Evolutionary conservation across 1,284 basidiomycete species (phyloP).

Genomic region (Ustilago vetiveriae): DNA sequence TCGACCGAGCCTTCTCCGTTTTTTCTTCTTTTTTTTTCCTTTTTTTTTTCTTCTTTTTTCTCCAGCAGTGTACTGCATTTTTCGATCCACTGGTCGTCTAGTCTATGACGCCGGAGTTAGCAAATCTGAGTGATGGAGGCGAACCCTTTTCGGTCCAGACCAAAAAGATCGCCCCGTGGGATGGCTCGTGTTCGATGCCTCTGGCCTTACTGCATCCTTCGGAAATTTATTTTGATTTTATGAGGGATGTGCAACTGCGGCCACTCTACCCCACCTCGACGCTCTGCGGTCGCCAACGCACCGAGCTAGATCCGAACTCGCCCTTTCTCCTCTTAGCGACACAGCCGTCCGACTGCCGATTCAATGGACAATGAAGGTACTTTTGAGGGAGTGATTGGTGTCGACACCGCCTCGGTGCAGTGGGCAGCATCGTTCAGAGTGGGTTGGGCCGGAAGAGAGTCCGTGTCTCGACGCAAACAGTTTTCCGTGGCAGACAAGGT

Average conservation of each 20-base stretch:
- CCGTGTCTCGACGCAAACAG: too few species aligned
- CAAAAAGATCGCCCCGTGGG: not conserved
- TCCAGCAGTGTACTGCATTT: too few species aligned
- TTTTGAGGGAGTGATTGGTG: too few species aligned
- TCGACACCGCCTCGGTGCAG: too few species aligned
- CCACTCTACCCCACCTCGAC: not conserved
- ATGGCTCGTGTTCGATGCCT: not conserved
- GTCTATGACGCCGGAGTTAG: not conserved
- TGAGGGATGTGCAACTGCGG: not conserved
- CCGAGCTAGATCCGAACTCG: constrained; percentile 7
- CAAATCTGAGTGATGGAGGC: not conserved
- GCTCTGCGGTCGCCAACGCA: not conserved
- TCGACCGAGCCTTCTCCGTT: constrained; percentile 1
- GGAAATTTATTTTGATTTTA: not conserved
- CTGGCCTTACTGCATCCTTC: too few species aligned
- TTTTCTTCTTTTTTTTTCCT: not conserved
- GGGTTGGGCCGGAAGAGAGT: too few species aligned
- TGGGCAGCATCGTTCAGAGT: too few species aligned
- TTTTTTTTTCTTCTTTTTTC: too few species aligned
- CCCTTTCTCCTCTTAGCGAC: not conserved
- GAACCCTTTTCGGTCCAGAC: not conserved
- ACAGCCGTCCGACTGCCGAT: too few species aligned
- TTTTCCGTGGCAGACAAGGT: too few species aligned
- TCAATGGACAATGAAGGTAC: too few species aligned
- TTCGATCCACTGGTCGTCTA: too few species aligned